phyloP scores from a whole-genome alignment of 2,329 filamentous ascomycete species.

The Chrysoporthe cubensis region DNA sequence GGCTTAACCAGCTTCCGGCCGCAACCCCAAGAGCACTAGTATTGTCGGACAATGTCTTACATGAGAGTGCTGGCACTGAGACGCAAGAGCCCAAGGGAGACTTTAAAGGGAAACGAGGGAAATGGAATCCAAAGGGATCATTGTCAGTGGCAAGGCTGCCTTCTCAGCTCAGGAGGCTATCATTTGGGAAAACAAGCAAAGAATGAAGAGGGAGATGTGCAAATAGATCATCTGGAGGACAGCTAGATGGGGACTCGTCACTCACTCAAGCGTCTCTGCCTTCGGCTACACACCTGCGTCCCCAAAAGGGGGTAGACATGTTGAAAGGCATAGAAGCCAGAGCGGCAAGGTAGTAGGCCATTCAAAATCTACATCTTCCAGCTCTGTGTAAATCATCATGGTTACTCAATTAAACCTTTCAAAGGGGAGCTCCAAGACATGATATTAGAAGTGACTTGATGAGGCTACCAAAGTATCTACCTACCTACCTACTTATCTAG shows the following conservation, averaged over 20 bases:
- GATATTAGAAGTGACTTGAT: too few relatives aligned
- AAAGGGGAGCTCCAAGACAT: too few relatives aligned
- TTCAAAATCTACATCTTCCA: too few relatives aligned
- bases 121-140: background rate
- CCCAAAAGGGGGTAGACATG: too few relatives aligned
- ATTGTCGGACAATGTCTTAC: slow-evolving; percentile 7
- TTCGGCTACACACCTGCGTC: background rate
- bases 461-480: too few relatives aligned
- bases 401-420: too few relatives aligned
- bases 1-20: slow-evolving; percentile 23
- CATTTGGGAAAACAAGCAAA: background rate
- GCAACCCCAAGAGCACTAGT: slow-evolving; percentile 11
- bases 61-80: background rate
- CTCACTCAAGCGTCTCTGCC: too few relatives aligned
- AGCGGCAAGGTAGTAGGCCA: too few relatives aligned
- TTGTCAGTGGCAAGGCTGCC: slow-evolving; percentile 1
- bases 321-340: too few relatives aligned
- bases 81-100: background rate
- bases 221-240: background rate
- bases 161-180: slow-evolving; percentile 6
- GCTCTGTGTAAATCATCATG: too few relatives aligned
- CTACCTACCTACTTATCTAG: too few relatives aligned
- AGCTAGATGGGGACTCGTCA: background rate
- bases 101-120: background rate
- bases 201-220: background rate